These are phyloP conservation scores for Cucurbita moschata DNA, from an alignment of 306 rosid genomes.

Conservation along the genomic window DNA sequence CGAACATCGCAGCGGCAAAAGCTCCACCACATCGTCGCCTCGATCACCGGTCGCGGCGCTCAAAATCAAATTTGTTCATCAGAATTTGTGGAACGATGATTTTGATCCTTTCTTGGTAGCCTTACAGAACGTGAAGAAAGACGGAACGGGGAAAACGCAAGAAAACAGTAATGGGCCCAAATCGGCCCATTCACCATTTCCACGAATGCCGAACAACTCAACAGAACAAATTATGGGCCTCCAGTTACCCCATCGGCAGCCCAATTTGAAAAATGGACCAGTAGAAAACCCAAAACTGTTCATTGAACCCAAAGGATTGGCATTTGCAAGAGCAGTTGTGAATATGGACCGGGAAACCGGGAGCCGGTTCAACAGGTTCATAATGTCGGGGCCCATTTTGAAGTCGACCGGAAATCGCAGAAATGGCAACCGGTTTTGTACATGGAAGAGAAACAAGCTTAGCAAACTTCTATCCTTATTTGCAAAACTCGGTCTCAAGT, in stretches of 20 bases:
- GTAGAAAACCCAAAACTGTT: conserved; percentile 8
- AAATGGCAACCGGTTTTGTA: conserved; percentile 15
- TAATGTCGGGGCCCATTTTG: conserved; percentile 5
- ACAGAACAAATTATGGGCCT: not conserved
- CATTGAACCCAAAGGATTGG: conserved; percentile 42
- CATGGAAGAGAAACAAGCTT: conserved; percentile 22
- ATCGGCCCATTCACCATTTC: conserved; percentile 28
- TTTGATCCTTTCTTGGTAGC: conserved; percentile 82
- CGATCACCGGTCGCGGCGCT: conserved; percentile 29
- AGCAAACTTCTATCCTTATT: conserved; percentile 17
- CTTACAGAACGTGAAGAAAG: conserved; percentile 41
- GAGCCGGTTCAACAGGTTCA: not conserved
- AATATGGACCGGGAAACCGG: conserved; percentile 12
- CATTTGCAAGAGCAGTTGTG: conserved; percentile 25
- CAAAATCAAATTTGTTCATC: conserved; percentile 18
- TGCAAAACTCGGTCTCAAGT: not conserved
- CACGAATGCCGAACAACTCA: not conserved
- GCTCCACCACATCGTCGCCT: conserved; percentile 16
- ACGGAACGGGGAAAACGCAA: conserved; percentile 21
- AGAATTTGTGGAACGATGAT: conserved; percentile 47
- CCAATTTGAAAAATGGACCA: not conserved
- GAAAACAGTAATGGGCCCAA: conserved; percentile 21
- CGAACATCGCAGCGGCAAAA: conserved; percentile 7
- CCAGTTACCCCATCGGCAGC: not conserved
- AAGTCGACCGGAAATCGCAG: conserved; percentile 12